A percentile compares a stretch with the other conserved stretches of the same genome.
Conservation (phyloP, 306 rosid genomes). For the Rosa lucieae region DNA sequence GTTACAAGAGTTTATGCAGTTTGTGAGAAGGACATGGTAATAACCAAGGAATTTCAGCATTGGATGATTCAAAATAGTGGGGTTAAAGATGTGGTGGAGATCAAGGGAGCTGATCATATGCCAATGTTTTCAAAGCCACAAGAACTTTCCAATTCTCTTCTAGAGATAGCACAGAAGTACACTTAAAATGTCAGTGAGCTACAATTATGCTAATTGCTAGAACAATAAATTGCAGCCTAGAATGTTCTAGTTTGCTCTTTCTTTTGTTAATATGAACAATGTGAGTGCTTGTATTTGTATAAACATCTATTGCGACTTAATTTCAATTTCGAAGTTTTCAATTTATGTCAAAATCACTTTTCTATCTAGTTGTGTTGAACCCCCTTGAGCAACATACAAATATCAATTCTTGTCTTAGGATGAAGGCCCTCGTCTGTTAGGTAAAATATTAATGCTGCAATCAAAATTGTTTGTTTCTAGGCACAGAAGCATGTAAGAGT, state of each 20-base stretch:
- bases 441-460: background rate
- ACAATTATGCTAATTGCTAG: background rate
- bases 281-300: background rate
- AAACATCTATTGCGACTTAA: background rate
- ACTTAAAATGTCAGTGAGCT: constrained; percentile 4
- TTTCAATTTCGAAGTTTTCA: background rate
- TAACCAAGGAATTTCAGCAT: constrained; percentile 30
- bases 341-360: background rate
- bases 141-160: constrained; percentile 32
- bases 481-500: background rate
- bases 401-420: background rate
- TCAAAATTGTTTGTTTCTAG: background rate
- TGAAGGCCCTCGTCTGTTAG: background rate
- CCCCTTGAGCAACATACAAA: background rate
- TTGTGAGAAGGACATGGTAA: constrained; percentile 28
- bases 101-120: constrained; percentile 48
- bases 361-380: background rate
- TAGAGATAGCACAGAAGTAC: constrained; percentile 29
- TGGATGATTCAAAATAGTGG: constrained; percentile 57
- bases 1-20: constrained; percentile 33
- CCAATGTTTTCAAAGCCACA: constrained; percentile 40
- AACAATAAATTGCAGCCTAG: background rate
- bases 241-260: background rate
- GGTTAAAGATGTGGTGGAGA: constrained; percentile 36
- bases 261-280: background rate